Percentiles rank a stretch among this genome's conserved stretches.
Conservation (phyloP, 495 filamentous ascomycete species). For the Neurospora tetraspora region DNA sequence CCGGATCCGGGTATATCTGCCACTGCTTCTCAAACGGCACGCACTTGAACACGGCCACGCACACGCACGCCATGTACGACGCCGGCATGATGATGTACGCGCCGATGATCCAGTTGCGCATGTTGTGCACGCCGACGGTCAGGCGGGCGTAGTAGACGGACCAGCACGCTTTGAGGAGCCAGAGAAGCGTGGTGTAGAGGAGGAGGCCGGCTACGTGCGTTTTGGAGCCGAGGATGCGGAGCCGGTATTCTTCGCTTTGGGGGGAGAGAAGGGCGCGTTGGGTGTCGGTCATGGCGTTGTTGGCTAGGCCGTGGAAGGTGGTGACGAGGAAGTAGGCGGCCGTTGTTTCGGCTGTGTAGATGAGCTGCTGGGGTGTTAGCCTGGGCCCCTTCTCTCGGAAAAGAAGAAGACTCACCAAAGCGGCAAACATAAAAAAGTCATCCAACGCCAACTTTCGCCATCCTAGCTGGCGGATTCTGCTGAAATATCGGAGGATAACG, state of each 20-base stretch:
- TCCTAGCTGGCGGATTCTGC: conserved; percentile 13
- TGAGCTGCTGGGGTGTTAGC: conserved; percentile 12
- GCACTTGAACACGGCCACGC: conserved; percentile 46
- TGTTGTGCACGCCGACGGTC: conserved; percentile 29
- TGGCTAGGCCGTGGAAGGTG: conserved; percentile 45
- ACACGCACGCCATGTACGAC: conserved; percentile 45
- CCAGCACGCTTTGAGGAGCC: conserved; percentile 50
- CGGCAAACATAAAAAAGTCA: conserved; percentile 42
- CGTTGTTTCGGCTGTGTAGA: conserved; percentile 24
- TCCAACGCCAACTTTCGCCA: conserved; percentile 26
- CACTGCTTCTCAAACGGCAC: conserved; percentile 40
- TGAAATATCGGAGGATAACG: conserved; percentile 20
- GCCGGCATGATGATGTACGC: conserved; percentile 41
- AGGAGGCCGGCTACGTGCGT: conserved; percentile 51
- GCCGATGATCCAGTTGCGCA: conserved; percentile 35
- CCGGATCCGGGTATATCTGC: conserved; percentile 48
- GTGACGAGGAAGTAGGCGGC: conserved; percentile 25
- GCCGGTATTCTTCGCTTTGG: conserved; percentile 35
- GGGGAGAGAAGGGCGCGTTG: conserved; percentile 36
- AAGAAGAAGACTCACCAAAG: not conserved
- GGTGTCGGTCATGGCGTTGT: conserved; percentile 48
- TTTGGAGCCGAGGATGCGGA: conserved; percentile 46
- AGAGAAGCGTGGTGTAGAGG: conserved; percentile 46
- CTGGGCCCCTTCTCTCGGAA: too few species aligned
- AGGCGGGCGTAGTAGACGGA: conserved; percentile 51